Percentiles rank a stretch among this genome's conserved stretches.
These are phyloP conservation scores for Guadua angustifolia DNA, from an alignment of 176 grass and related monocot genomes.

Conservation along the genomic window DNA sequence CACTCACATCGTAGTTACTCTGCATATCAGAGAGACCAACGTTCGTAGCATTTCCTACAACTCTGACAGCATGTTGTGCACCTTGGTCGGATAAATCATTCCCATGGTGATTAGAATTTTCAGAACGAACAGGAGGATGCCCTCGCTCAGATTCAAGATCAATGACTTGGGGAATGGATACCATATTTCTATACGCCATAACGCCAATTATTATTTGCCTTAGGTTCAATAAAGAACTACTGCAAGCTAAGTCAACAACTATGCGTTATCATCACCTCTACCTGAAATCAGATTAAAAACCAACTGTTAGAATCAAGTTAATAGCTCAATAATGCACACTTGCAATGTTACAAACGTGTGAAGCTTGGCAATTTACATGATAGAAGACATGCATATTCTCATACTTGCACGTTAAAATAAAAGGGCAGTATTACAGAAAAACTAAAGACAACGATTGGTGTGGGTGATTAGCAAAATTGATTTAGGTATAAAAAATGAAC, in stretches of 20 bases:
- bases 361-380: conserved; percentile 30
- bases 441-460: conserved; percentile 7
- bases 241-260: conserved; percentile 57
- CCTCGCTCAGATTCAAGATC: conserved; percentile 58
- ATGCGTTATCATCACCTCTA: conserved; percentile 60
- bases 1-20: conserved; percentile 44
- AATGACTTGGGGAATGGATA: conserved; percentile 59
- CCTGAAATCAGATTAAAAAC: conserved; percentile 52
- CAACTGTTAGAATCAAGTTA: conserved; percentile 34
- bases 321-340: neutral
- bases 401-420: conserved; percentile 6
- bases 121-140: conserved; percentile 46
- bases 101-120: conserved; percentile 34
- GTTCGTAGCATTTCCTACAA: conserved; percentile 49
- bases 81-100: conserved; percentile 50
- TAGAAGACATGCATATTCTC: conserved; percentile 15
- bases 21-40: conserved; percentile 44
- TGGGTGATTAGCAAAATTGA: neutral
- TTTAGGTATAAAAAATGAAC: neutral
- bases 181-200: conserved; percentile 66
- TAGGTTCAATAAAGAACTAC: conserved; percentile 52
- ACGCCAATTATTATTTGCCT: conserved; percentile 50
- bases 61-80: conserved; percentile 47
- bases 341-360: conserved; percentile 2
- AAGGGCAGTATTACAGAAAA: neutral